Base-by-base conservation (phyloP, 768 basidiomycete species). In the Suillus subalutaceus region DNA sequence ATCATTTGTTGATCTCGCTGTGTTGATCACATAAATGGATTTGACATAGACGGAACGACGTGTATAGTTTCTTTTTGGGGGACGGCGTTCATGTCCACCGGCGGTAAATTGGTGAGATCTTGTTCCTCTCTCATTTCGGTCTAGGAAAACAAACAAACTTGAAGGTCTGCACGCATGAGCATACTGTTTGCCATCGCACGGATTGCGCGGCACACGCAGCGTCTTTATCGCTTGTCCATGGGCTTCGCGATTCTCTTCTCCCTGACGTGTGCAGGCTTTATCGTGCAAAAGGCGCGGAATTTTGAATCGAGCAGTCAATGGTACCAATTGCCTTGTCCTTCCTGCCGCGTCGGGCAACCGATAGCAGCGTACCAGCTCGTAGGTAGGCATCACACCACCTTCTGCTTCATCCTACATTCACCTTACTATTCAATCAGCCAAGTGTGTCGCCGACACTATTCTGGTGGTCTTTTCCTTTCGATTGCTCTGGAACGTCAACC, bases 111-210 rank as follows among this genome's bases (percentile, higher is more conserved):
- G 53, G 53, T 55, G 9, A 55, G 66, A 53, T 63, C 15, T n/a
- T 59, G 23, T 26, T 20, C 38, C 56, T 23, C 4, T 44, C 40
- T 61, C 30, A 23, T 9, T 40, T 23, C 15, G 43, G 26, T 61
- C 13, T 15, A 40, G 40, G 10, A n/a, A 40, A 20, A 40, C 48
- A 10, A 16, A 35, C 37, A 37, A n/a, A n/a, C n/a, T 6, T 32
- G 13, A 44, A 67, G 75, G 76, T 72, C 66, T 37, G 65, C 74
- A 35, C 76, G 75, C 23, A 46, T 76, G 30, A 77, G 77, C 35
- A 72, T 76, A 61, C 48, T 69, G 9, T 64, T 65, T 58, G 74
- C 76, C 38, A 58, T 76, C 58, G 41, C 71, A 41, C 75, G 75
- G 6, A 58, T 76, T 50, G 66, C 72, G 56, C 72, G 72, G 38